These are phyloP conservation scores for Citrullus mucosospermus DNA, from an alignment of 306 rosid species.

Conservation along the genomic window DNA sequence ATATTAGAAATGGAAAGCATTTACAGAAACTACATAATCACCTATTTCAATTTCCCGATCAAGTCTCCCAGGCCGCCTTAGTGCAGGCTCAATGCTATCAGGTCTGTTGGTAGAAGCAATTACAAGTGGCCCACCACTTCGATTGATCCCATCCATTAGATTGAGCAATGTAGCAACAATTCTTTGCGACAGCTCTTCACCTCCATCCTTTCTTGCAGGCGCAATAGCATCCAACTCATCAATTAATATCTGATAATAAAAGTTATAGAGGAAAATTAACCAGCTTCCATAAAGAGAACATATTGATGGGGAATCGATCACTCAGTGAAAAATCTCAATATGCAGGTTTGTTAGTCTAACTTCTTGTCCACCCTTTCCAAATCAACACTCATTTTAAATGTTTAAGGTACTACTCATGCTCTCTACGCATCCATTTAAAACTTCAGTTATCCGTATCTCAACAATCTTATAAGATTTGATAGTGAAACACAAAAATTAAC, in stretches of 20 bases:
- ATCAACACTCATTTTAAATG: neutral
- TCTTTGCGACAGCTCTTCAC: conserved; percentile 79
- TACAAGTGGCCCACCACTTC: conserved; percentile 59
- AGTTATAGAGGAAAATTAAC: conserved; percentile 7
- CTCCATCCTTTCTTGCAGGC: conserved; percentile 78
- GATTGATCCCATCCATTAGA: conserved; percentile 75
- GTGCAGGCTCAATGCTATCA: conserved; percentile 85
- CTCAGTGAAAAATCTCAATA: neutral
- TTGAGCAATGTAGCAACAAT: conserved; percentile 68
- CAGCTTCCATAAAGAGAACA: neutral
- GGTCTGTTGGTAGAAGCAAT: conserved; percentile 81
- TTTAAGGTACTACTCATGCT: neutral
- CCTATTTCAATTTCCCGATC: conserved; percentile 92
- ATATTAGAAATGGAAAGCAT: neutral
- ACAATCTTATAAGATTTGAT: neutral
- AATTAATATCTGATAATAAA: conserved; percentile 48
- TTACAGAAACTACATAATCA: conserved; percentile 12
- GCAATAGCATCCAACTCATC: conserved; percentile 95
- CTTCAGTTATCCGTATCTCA: neutral
- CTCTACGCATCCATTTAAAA: neutral
- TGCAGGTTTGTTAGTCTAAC: neutral
- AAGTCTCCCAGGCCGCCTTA: conserved; percentile 86
- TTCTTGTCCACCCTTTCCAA: neutral
- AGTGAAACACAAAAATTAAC: neutral
- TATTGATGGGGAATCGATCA: neutral